Conservation (phyloP, 257 asterid genomes). For the Solanum etuberosum region DNA sequence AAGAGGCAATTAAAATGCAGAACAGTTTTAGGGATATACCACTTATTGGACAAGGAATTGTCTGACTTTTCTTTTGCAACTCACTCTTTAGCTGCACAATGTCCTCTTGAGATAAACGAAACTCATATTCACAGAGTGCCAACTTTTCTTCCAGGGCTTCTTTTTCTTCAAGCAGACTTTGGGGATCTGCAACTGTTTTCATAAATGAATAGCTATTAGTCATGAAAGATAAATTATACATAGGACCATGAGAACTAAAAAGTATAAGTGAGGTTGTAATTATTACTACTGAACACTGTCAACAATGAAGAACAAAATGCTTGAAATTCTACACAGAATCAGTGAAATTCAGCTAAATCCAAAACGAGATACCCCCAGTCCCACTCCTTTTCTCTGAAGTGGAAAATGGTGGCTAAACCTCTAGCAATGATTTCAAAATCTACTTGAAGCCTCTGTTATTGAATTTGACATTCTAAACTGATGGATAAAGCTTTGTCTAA, state of each 20-base stretch:
- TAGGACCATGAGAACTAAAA: background rate
- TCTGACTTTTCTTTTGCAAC: constrained; percentile 47
- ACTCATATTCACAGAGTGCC: constrained; percentile 87
- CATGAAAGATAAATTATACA: background rate
- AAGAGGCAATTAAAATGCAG: constrained; percentile 1
- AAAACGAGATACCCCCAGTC: background rate
- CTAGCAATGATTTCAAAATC: background rate
- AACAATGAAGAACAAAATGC: background rate
- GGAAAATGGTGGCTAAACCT: background rate
- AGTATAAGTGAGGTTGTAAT: background rate
- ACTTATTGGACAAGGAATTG: constrained; percentile 28
- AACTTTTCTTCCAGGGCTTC: constrained; percentile 76
- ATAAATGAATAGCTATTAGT: constrained; percentile 10
- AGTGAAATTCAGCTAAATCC: background rate
- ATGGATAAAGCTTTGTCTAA: background rate
- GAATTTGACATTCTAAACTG: background rate
- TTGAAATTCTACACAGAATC: background rate
- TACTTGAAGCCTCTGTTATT: background rate
- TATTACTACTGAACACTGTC: background rate
- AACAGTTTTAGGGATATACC: constrained; percentile 25
- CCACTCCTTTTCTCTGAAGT: background rate
- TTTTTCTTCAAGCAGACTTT: constrained; percentile 81
- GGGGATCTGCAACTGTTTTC: constrained; percentile 82
- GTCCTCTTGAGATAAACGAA: constrained; percentile 95
- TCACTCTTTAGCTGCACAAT: constrained; percentile 60